Base-by-base conservation (phyloP, 2,329 filamentous ascomycete genomes). In the Aspergillus clavatus region DNA sequence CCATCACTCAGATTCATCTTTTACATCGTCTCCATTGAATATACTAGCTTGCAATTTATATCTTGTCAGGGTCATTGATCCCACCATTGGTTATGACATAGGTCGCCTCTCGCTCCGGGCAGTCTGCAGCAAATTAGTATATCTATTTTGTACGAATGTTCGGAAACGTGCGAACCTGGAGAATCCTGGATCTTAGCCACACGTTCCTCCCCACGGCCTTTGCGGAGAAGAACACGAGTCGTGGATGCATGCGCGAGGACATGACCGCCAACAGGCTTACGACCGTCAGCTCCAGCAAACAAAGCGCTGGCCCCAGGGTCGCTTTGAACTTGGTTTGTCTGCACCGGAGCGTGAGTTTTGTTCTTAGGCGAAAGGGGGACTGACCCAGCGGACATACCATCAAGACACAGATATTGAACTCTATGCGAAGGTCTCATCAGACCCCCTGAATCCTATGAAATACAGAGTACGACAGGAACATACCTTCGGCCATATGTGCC, bases 251-350 rank as follows among this genome's bases (percentile, higher is more conserved):
- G 82, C 28, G 82, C 82, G 23, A 86, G 77, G 44, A 86, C 78
- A 66, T 86, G 82, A 12, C 82, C 83, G 49, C 81, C 80, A 39
- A 82, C 77, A 39, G 82, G 81, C 61, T 85, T 85, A 38, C 82
- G 75, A 37, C 83, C 83, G 67, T 86, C 83, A 45, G 80, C 81
- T 52, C 81, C 77, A 40, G 81, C 79, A 59, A 86, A 86, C 8
- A 86, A 71, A 37, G 82, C 79, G 61, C 75, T 84, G 8, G 82
- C 83, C 49, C 83, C 82, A 11, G 83, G 83, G 54, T 86, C 83
- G 46, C 80, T 83, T 67, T 85, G 82, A 27, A 86, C 83, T 67
- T 86, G 83, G 53, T 86, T 86, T 42, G 83, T 86, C 79, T 80
- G 38, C 1, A 35, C 14, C 22, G 7, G 7, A 21, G 47, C 40